Conservation (phyloP, 331 rosid genomes). For the Phaseolus coccineus region DNA sequence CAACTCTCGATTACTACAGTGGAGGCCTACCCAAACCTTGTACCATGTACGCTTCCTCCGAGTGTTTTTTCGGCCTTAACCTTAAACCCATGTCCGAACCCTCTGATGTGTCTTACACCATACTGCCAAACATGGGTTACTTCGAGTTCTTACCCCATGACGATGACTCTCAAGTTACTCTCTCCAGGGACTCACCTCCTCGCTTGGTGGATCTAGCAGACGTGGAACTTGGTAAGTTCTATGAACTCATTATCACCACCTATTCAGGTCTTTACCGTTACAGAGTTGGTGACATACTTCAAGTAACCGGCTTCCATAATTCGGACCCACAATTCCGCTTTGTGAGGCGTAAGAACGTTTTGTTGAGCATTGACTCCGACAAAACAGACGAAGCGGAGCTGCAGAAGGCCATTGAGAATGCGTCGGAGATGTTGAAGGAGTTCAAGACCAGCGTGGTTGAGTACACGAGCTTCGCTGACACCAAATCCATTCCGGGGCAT, state of each 20-base stretch:
- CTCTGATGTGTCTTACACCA: slow-evolving; percentile 80
- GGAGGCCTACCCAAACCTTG: slow-evolving; percentile 76
- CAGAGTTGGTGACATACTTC: slow-evolving; percentile 86
- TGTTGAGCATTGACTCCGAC: slow-evolving; percentile 82
- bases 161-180: slow-evolving; percentile 49
- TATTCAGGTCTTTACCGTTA: slow-evolving; percentile 84
- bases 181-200: slow-evolving; percentile 67
- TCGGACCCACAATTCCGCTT: slow-evolving; percentile 73
- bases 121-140: slow-evolving; percentile 94
- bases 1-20: slow-evolving; percentile 78
- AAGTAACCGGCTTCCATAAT: slow-evolving; percentile 78
- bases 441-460: slow-evolving; percentile 78
- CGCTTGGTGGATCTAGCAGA: slow-evolving; percentile 73
- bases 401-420: slow-evolving; percentile 72
- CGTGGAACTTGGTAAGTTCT: slow-evolving; percentile 71
- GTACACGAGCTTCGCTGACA: slow-evolving; percentile 81
- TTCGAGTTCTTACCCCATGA: slow-evolving; percentile 83
- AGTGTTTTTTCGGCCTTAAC: slow-evolving; percentile 90
- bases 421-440: slow-evolving; percentile 52
- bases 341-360: slow-evolving; percentile 81
- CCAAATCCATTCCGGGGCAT: slow-evolving; percentile 82
- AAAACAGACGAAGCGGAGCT: slow-evolving; percentile 92
- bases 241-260: slow-evolving; percentile 84
- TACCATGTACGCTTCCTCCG: slow-evolving; percentile 96
- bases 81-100: slow-evolving; percentile 80